A percentile compares a stretch with the other conserved stretches of the same genome.
Conservation (phyloP, 352 stramenopile genomes). For the Peronospora belbahrii region DNA sequence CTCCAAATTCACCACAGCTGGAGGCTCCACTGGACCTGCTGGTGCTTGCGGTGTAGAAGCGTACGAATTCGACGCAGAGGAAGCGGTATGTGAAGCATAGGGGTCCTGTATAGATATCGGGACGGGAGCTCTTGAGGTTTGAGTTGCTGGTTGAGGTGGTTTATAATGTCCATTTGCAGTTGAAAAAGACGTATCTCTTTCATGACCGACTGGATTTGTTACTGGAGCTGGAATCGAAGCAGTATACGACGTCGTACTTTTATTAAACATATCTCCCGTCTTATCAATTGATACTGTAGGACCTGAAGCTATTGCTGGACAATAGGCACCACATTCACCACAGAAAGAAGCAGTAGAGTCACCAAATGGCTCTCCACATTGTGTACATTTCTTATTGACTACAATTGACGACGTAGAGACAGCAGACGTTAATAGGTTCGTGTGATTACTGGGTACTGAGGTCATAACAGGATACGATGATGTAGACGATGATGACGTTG, state of each 20-base stretch:
- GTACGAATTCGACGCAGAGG: conserved; percentile 26
- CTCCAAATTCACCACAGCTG: conserved; percentile 43
- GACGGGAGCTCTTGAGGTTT: conserved; percentile 11
- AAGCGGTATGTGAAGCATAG: conserved; percentile 21
- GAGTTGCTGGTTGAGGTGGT: conserved; percentile 12
- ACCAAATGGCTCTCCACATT: conserved; percentile 45
- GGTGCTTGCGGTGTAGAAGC: conserved; percentile 20
- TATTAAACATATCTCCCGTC: conserved; percentile 55
- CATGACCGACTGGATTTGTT: conserved; percentile 8
- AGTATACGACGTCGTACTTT: conserved; percentile 24
- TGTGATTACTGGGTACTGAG: conserved; percentile 10
- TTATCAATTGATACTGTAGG: conserved; percentile 20
- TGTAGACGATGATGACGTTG: conserved; percentile 2
- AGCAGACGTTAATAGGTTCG: conserved; percentile 6
- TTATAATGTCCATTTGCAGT: conserved; percentile 27
- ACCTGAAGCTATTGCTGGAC: conserved; percentile 11
- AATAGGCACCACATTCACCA: conserved; percentile 61
- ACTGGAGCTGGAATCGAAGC: conserved; percentile 4
- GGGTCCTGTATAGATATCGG: conserved; percentile 18
- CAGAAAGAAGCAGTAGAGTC: conserved; percentile 60
- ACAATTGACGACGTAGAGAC: not conserved
- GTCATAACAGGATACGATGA: conserved; percentile 9
- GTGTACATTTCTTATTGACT: conserved; percentile 24
- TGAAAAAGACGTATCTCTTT: conserved; percentile 16
- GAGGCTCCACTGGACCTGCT: conserved; percentile 25